Evolutionary conservation across 1,284 basidiomycete species (phyloP), one percentile per base, ranked within the genome.

Genomic region (Leccinum huronense): DNA sequence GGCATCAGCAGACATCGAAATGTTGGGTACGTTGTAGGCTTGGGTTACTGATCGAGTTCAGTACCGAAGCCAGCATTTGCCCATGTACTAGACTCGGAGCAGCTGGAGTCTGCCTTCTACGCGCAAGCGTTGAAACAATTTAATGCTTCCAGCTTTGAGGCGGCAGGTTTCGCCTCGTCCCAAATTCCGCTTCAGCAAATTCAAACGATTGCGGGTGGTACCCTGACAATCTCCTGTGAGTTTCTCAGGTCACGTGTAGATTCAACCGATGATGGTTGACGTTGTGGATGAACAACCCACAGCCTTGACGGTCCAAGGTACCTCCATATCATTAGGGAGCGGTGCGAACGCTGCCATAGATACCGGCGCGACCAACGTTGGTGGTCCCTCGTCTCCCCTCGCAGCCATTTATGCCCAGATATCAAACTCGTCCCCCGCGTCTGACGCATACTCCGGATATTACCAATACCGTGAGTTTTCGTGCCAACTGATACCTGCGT

Each of bases 101-200:
- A 87, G 66, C 80, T 93, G 31, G 91, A 93, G 75, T 82, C 81
- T 31, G 70, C 78, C 53, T 93, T 93, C 74, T 94, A 94, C 77
- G 68, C 78, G 5, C 80, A 89, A 69, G 91, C 86, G 19, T 79
- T 94, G 33, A 65, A 74, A 40, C 86, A 86, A 71, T 94, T 94
- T 81, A 78, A 84, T 70, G 77, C 80, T 40, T 74, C 81, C 6
- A 90, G 89, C 76, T 93, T 94, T 75, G 78, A 76, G 14, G 66
- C 76, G 27, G 92, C 91, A 64, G 93, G 91, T 23, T 93, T 89
- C 77, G 73, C 83, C 6, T 81, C 82, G 14, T 79, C 82, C 10
- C 75, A 85, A 42, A 72, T 89, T 57, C 80, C 88, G 16, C 75
- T 86, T 53, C 83, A 93, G 73, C 84, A 89, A 68, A 81, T 94